Percentiles rank a stretch among this genome's conserved stretches.
Evolutionary conservation across 208 protist species (phyloP).

Genomic region (Phytomonas sp.): DNA sequence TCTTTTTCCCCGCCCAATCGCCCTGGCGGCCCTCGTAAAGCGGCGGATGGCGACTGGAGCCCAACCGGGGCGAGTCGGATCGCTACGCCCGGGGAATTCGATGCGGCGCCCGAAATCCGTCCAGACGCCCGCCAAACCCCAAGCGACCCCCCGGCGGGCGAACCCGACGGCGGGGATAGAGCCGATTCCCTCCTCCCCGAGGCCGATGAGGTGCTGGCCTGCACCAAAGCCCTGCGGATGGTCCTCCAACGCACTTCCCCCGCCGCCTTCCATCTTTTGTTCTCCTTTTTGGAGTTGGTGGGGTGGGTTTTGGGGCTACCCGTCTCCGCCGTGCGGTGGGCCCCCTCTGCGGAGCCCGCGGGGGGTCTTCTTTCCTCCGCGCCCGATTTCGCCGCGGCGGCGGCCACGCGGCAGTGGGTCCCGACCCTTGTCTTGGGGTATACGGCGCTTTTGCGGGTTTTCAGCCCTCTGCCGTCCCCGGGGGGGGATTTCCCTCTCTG

Average conservation of each 20-base stretch:
- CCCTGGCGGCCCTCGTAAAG: not conserved
- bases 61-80: not conserved
- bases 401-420: not conserved
- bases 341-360: not conserved
- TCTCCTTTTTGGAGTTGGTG: slow-evolving; percentile 44
- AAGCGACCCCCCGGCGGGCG: not conserved
- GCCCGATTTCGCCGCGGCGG: not conserved
- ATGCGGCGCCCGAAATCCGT: not conserved
- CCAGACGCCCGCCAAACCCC: not conserved
- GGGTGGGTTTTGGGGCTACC: slow-evolving; percentile 15
- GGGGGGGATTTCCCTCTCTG: not conserved
- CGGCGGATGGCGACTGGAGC: not conserved
- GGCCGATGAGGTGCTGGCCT: not conserved
- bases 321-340: not conserved
- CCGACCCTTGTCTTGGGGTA: not conserved
- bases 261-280: slow-evolving; percentile 37
- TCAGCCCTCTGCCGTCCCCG: not conserved
- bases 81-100: not conserved
- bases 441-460: not conserved
- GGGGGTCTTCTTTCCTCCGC: not conserved
- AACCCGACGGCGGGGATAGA: not conserved
- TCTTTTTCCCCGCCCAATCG: not conserved
- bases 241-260: slow-evolving; percentile 6
- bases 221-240: not conserved
- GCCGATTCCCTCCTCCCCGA: not conserved